A percentile compares a stretch with the other conserved stretches of the same genome.
Evolutionary conservation across 768 basidiomycete genomes (phyloP).

Genomic region (Boletus subparvulus): DNA sequence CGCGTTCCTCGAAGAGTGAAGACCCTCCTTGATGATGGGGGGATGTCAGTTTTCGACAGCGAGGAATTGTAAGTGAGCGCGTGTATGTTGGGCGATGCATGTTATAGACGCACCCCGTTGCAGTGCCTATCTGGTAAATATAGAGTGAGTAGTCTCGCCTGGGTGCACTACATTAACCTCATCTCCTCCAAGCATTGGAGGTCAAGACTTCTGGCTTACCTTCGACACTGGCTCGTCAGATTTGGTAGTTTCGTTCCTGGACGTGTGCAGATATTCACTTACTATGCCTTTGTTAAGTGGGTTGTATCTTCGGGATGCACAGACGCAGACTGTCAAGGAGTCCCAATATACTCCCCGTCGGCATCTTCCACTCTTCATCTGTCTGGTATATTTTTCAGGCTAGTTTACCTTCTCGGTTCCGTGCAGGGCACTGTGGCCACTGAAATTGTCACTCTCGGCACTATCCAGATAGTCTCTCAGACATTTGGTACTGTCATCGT

Average conservation of each 20-base stretch:
- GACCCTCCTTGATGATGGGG: constrained; percentile 20
- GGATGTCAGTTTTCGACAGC: constrained; percentile 28
- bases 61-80: constrained; percentile 34
- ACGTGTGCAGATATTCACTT: constrained; percentile 1
- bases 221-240: constrained; percentile 62
- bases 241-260: constrained; percentile 35
- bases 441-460: constrained; percentile 47
- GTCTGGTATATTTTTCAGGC: constrained; percentile 40
- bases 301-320: constrained; percentile 48
- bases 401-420: constrained; percentile 52
- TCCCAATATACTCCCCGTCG: constrained; percentile 41
- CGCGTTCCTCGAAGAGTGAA: constrained; percentile 22
- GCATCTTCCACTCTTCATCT: constrained; percentile 31
- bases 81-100: neutral
- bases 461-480: constrained; percentile 46
- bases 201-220: constrained; percentile 44
- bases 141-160: constrained; percentile 28
- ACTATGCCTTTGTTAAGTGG: constrained; percentile 40
- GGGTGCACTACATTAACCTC: neutral
- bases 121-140: constrained; percentile 43
- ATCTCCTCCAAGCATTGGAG: constrained; percentile 37
- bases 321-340: constrained; percentile 43
- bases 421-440: constrained; percentile 52
- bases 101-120: neutral
- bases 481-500: constrained; percentile 40